These are phyloP conservation scores for Epichloe gansuensis DNA, from an alignment of 2,329 filamentous ascomycete genomes.

Conservation along the genomic window DNA sequence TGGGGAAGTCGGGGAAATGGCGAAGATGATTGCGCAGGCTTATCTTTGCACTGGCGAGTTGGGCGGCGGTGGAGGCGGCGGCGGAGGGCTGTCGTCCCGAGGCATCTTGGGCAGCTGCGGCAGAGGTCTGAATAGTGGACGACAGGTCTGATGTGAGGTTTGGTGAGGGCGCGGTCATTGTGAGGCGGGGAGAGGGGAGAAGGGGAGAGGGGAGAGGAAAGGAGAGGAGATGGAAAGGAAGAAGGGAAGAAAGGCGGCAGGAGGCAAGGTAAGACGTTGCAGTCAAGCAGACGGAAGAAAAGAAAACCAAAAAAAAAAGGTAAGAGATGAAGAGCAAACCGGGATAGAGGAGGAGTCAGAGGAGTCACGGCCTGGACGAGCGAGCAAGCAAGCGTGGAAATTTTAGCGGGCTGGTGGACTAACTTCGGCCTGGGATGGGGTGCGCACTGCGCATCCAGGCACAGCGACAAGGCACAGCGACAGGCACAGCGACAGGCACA, in stretches of 20 bases:
- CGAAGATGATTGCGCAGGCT: constrained; percentile 62
- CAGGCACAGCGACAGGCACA: no score
- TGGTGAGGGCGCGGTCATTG: constrained; percentile 20
- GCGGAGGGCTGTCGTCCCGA: constrained; percentile 50
- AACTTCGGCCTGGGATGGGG: no score
- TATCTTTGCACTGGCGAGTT: constrained; percentile 57
- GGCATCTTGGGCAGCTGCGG: constrained; percentile 37
- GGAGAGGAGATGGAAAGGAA: constrained; percentile 10
- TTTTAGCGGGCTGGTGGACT: no score
- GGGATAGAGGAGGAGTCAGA: constrained; percentile 10
- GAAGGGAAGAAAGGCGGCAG: constrained; percentile 12
- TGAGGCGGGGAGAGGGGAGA: constrained; percentile 15
- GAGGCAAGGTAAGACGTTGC: constrained; percentile 12
- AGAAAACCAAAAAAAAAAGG: neutral
- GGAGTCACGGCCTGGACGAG: neutral
- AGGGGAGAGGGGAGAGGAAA: constrained; percentile 9
- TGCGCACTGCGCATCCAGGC: no score
- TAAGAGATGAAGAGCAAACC: constrained; percentile 11
- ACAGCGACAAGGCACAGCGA: no score
- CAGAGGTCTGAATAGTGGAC: constrained; percentile 13
- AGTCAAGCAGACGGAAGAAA: constrained; percentile 17
- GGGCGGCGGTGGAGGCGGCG: constrained; percentile 47
- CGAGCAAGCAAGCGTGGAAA: neutral
- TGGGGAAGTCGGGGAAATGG: constrained; percentile 84
- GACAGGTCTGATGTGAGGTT: constrained; percentile 11